Evolutionary conservation across 208 protist species (phyloP), one percentile per base, ranked within the genome.

Genomic region (Acanthamoeba culbertsoni): DNA sequence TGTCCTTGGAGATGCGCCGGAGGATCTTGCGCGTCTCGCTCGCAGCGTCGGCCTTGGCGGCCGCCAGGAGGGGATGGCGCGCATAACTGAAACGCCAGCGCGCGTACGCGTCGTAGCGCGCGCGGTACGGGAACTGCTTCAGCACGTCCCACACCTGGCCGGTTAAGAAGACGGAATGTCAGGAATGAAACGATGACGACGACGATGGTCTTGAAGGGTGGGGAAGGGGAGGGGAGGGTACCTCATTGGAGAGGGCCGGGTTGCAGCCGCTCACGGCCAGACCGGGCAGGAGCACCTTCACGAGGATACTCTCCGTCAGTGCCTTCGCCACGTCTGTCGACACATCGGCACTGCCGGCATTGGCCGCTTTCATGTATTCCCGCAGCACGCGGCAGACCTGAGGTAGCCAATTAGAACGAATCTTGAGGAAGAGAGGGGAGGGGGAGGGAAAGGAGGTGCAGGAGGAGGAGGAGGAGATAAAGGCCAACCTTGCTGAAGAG

Each of bases 1-100:
- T 97, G 45, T 96, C 95, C 63, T 95, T 95, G 33, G 95, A 94
- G 26, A 97, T 28, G 48, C 96, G 93, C 16, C 95, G 62, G 23
- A 95, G 28, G 20, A 95, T 68, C 43, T 95, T 95, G 35, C 65
- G 65, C 2, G 89, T 91, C 18, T 95, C 93, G 43, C 8, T 12
- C 2, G 40, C 91, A 0, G 91, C 89, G 5, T 93, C 46, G 26
- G 42, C 12, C 65, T 95, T 95, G 0, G 45, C 26, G 1, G 55
- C 8, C 1, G 55, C 35, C 0, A 93, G 45, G 10, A 63, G 33
- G 12, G 84, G 26, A 37, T 84, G 33, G 23, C 43, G 46, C n/a
- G 14, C 33, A 31, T 92, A 94, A 0, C 53, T 16, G 53, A 16
- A 2, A 35, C 86, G 90, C 93, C 93, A 94, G 35, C 91, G 86